These are phyloP conservation scores for Heimioporus punctisporus DNA, from an alignment of 1,284 basidiomycete genomes.

Conservation along the genomic window DNA sequence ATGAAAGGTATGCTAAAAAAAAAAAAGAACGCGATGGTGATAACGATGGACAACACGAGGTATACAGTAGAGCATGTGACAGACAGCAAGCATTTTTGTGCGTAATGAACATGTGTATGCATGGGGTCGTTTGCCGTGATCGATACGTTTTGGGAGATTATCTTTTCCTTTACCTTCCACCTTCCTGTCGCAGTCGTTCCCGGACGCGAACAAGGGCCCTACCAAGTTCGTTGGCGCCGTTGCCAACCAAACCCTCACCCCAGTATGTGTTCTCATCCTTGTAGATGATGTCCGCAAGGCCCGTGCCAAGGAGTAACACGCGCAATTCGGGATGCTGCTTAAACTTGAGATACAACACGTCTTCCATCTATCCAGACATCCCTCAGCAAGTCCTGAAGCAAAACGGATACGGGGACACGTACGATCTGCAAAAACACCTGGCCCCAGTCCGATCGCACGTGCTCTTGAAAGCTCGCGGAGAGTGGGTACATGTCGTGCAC, in stretches of 20 bases:
- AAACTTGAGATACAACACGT: constrained; percentile 62
- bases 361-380: constrained; percentile 49
- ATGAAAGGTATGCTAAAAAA: background rate
- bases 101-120: background rate
- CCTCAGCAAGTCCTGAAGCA: background rate
- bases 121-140: background rate
- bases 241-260: constrained; percentile 51
- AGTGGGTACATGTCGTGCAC: constrained; percentile 52
- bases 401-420: constrained; percentile 17
- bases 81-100: background rate
- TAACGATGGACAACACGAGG: constrained; percentile 2
- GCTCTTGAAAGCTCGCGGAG: constrained; percentile 39
- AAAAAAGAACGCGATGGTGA: constrained; percentile 3
- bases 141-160: background rate
- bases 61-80: constrained; percentile 1
- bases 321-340: constrained; percentile 54
- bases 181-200: constrained; percentile 41
- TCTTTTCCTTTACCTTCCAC: constrained; percentile 8
- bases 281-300: constrained; percentile 49
- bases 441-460: constrained; percentile 55
- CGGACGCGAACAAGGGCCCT: constrained; percentile 55
- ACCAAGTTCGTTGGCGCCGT: constrained; percentile 63
- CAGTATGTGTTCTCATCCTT: constrained; percentile 50
- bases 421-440: constrained; percentile 50
- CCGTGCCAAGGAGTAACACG: constrained; percentile 49